These are phyloP conservation scores for Claviceps citrina DNA, from an alignment of 2,329 filamentous ascomycete genomes.

Conservation along the genomic window DNA sequence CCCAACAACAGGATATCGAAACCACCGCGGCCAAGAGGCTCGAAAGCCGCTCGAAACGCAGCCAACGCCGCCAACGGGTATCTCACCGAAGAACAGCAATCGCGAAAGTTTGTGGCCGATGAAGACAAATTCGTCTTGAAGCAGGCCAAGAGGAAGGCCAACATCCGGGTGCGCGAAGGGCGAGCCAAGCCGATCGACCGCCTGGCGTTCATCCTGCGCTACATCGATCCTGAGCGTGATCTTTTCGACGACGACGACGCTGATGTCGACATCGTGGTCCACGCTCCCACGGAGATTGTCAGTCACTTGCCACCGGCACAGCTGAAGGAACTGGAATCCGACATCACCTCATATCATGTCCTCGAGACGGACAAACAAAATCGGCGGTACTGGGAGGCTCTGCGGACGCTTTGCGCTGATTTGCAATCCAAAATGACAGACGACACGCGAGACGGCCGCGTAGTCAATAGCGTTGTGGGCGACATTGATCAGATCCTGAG, in stretches of 20 bases:
- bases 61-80: too few relatives aligned
- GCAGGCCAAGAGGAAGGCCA: slow-evolving; percentile 95
- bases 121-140: slow-evolving; percentile 93
- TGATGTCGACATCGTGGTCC: slow-evolving; percentile 58
- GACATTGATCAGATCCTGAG: slow-evolving; percentile 80
- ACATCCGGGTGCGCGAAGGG: slow-evolving; percentile 81
- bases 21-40: slow-evolving; percentile 20
- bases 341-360: slow-evolving; percentile 64
- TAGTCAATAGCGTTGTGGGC: slow-evolving; percentile 64
- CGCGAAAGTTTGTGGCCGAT: slow-evolving; percentile 72
- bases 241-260: slow-evolving; percentile 72
- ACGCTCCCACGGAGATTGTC: slow-evolving; percentile 68
- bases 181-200: slow-evolving; percentile 87
- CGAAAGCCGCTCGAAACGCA: slow-evolving; percentile 15
- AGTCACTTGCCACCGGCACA: slow-evolving; percentile 52
- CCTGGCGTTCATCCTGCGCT: slow-evolving; percentile 77
- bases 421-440: slow-evolving; percentile 50
- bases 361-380: slow-evolving; percentile 68
- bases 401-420: slow-evolving; percentile 72
- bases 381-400: slow-evolving; percentile 80
- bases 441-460: slow-evolving; percentile 49
- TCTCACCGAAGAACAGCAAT: slow-evolving; percentile 62
- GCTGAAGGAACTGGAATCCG: slow-evolving; percentile 61
- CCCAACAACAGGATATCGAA: slow-evolving; percentile 42
- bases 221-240: slow-evolving; percentile 72